Base-by-base conservation (phyloP, 23 red algal species). In the Gracilaria domingensis region DNA sequence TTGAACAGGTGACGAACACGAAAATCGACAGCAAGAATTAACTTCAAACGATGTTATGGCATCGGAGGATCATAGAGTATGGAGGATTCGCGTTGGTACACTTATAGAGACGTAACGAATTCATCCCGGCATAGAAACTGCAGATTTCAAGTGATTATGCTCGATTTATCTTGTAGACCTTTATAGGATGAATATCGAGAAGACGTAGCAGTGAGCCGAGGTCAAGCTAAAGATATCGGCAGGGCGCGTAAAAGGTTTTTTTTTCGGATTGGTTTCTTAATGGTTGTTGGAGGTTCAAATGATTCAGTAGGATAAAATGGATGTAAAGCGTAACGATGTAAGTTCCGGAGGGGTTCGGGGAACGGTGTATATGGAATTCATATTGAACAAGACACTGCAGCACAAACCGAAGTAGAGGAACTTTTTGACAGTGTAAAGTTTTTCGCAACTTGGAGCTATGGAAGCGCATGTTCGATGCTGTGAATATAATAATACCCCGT, bases 321-420 rank as follows among this genome's bases (percentile, higher is more conserved):
- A n/a, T n/a, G 97, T 96, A 71, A 57, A 93, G 28, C 97, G 92
- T 80, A 89, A 83, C 37, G 93, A 98, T 82, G n/a, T n/a, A n/a
- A n/a, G n/a, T n/a, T n/a, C n/a, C n/a, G 97, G 97, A 54, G 97
- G 97, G 23, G 97, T 98, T 17, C 89, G 97, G 38, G 97, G 97
- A 26, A 93, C 97, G 66, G 94, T 66, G 93, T 95, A 23, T 98
- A 98, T 79, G 97, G 97, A 21, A 90, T 90, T 57, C 64, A 36
- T 33, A 21, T 80, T 17, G 40, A 65, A 65, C 53, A 82, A 30
- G 11, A 82, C 62, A 25, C 53, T 82, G 64, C 62, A 33, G 50
- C 72, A 51, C 49, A 77, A 77, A 8, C 39, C 7, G 50, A 29
- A 30, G 50, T 0, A 74, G 17, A n/a, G 12, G 2, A 11, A 59